A percentile compares a stretch with the other conserved stretches of the same genome.
Conservation (phyloP, 768 basidiomycete species). For the Wakefieldia striispora region DNA sequence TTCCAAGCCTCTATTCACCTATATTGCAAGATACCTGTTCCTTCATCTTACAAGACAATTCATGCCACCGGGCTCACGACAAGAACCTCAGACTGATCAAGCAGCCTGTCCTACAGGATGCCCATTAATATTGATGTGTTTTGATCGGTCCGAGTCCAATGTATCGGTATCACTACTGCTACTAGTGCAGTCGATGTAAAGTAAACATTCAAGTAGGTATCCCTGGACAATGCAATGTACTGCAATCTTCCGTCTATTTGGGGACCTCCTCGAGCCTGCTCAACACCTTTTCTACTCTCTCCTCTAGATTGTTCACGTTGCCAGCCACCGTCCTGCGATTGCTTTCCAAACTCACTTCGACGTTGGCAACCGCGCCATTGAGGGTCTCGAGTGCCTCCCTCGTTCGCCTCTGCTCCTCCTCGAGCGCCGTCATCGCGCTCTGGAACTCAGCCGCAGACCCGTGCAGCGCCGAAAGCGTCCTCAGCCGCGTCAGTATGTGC, state of each 20-base stretch:
- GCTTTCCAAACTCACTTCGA: conserved; percentile 74
- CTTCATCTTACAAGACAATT: no score
- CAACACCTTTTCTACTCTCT: conserved; percentile 48
- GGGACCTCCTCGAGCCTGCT: conserved; percentile 40
- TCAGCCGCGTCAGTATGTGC: conserved; percentile 84
- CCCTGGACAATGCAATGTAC: no score
- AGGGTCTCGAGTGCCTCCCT: conserved; percentile 67
- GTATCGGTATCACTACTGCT: no score
- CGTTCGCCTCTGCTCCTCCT: conserved; percentile 68
- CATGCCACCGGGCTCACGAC: no score
- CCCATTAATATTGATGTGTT: background rate
- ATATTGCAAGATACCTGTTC: no score
- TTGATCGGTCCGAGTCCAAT: background rate
- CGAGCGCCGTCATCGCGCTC: conserved; percentile 58
- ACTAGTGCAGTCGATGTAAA: no score
- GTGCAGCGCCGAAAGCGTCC: conserved; percentile 81
- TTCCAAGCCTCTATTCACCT: no score
- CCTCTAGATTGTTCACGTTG: conserved; percentile 73
- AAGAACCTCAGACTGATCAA: no score
- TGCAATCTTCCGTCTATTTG: conserved; percentile 1
- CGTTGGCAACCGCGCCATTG: conserved; percentile 59
- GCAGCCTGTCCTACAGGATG: no score
- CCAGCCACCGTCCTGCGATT: conserved; percentile 69
- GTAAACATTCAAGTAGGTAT: no score
- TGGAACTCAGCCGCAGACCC: conserved; percentile 78